Evolutionary conservation across 192 early-diverging fungal genomes (phyloP), one percentile per base, ranked within the genome.

Genomic region (Umbelopsis isabellina): DNA sequence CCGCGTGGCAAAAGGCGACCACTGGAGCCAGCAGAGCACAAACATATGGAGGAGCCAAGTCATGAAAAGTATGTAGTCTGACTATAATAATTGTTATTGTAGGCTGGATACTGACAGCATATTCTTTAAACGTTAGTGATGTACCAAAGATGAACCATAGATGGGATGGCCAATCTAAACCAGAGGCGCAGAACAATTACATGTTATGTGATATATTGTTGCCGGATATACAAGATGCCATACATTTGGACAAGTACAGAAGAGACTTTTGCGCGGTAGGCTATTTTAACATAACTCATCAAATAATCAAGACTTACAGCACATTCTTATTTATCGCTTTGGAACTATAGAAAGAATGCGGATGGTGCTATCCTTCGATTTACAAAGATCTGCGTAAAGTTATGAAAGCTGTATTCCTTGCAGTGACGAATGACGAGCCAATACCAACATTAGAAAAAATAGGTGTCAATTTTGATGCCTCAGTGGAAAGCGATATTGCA

Each of bases 281-380:
- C 37, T 16, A 35, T n/a, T 25, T n/a, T 13, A 15, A 33, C 15
- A 25, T 35, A 30, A 3, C 12, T 22, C 5, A 37, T 35, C 2
- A 35, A 35, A 2, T 0, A 2, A 15, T 25, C 20, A 4, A 23
- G 49, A 18, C 23, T 13, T 9, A 23, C 21, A 41, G 5, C 6
- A 6, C 37, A 41, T 41, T 12, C 68, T 69, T 37, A 53, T 15
- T 2, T 5, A 35, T 9, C 15, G 1, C 23, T n/a, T 30, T n/a
- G 1, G 33, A 1, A 11, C 30, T 15, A 35, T 46, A 69, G 68
- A 69, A 69, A 69, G 49, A 69, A 23, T 33, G 13, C 18, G 68
- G 68, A 49, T 69, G 68, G 68, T 27, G 20, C 20, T 44, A 69
- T 45, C 68, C 48, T 12, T 21, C 46, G 20, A 20, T 50, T 27